A percentile compares a stretch with the other conserved stretches of the same genome.
Conservation (phyloP, 2,329 filamentous ascomycete species). For the Colletotrichum eremochloae region DNA sequence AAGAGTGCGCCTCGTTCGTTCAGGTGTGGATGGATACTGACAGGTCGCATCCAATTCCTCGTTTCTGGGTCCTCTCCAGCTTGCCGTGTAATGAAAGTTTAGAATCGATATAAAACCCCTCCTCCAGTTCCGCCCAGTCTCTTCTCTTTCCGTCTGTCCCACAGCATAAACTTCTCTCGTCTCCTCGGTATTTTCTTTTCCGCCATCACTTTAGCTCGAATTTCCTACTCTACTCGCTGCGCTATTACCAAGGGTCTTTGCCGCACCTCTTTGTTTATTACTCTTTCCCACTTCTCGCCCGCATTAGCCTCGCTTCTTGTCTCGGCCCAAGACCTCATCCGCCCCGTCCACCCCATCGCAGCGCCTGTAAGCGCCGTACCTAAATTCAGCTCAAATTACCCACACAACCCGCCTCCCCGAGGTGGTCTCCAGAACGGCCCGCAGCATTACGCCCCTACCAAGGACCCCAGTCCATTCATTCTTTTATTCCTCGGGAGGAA, state of each 20-base stretch:
- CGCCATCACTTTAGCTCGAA: constrained; percentile 14
- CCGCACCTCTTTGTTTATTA: neutral
- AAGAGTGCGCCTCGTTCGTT: constrained; percentile 37
- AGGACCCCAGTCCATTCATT: constrained; percentile 2
- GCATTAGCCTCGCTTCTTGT: constrained; percentile 31
- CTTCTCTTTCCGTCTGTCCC: constrained; percentile 15
- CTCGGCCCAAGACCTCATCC: constrained; percentile 27
- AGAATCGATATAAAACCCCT: constrained; percentile 37
- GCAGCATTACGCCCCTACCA: constrained; percentile 19
- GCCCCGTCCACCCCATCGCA: constrained; percentile 9
- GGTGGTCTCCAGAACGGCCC: constrained; percentile 25
- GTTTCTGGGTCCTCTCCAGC: neutral
- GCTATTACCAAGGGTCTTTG: neutral
- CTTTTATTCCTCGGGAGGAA: constrained; percentile 4
- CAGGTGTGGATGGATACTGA: constrained; percentile 20
- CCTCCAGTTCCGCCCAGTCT: constrained; percentile 20
- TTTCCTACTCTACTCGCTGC: neutral
- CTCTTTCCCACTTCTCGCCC: constrained; percentile 28
- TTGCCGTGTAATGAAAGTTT: neutral
- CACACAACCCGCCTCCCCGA: constrained; percentile 17
- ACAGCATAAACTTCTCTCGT: constrained; percentile 15
- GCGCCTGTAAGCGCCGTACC: constrained; percentile 41
- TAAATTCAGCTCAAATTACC: constrained; percentile 36
- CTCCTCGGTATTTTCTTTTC: neutral
- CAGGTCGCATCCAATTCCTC: constrained; percentile 10